Evolutionary conservation across 225 moss, liverwort and hornwort genomes (phyloP), one percentile per base, ranked within the genome.

Genomic region (Takakia lepidozioides): DNA sequence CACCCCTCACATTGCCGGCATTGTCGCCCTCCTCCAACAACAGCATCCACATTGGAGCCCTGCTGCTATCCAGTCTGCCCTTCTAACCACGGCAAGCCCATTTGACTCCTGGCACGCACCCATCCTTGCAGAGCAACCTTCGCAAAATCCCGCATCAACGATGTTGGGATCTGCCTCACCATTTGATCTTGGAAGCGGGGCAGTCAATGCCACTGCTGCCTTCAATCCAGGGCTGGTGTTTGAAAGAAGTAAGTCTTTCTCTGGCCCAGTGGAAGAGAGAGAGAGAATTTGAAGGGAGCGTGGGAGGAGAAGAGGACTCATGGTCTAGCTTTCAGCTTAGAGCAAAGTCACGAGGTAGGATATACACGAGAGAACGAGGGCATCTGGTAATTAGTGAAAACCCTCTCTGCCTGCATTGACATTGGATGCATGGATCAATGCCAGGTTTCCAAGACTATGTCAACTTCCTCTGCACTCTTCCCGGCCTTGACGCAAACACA

Each of bases 1-100:
- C 28, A 70, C 87, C 8, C 92, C 87, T 20, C 92, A 87, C 1
- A 65, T 87, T 26, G 72, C 87, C 4, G 92, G 87, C 29, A 46
- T 87, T 23, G 82, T 76, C 40, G 84, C 84, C 4, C 58, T 92
- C 17, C 18, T 92, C 13, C 84, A 75, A 53, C 66, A 62, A 52
- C 55, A 59, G 46, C 63, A 85, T 54, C 79, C 84, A 17, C 43
- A 62, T 2, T 92, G 92, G 87, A 71, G 61, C 43, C 87, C 87
- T 21, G 76, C 84, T 8, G 82, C 75, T 19, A 66, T 92, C 21
- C 46, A 76, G 1, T 92, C 92, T n/a, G 84, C 92, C 26, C 52
- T 92, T 69, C 69, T 51, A 64, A 82, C 84, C 13, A 83, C 84
- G 23, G 76, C 92, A n/a, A 68, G 56, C 15, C 50, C 72, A 19